Base-by-base conservation (phyloP, 164 flowering plant genomes). In the Magnolia officinalis region DNA sequence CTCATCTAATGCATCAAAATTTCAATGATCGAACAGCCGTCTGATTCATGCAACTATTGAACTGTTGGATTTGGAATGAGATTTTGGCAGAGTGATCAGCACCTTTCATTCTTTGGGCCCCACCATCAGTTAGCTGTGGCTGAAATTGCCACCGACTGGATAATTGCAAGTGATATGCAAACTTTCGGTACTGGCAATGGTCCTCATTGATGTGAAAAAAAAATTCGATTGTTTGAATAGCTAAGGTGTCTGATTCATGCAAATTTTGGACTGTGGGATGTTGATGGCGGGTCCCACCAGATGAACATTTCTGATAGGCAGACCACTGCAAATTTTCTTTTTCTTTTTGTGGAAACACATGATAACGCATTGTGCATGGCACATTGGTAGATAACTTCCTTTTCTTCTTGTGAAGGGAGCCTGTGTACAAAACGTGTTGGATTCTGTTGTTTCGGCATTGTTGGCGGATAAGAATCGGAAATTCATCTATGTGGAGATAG, bases 371-470 rank as follows among this genome's bases (percentile, higher is more conserved):
- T 55, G 13, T 8, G 61, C 18, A 16, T 8, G 18, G 4, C 19
- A 55, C 61, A 16, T 55, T 55, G 61, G 61, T 55, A 11, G 6
- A 18, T 20, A 4, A 71, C 63, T 64, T 65, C 37, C 24, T 45
- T 50, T n/a, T 37, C 45, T 37, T 37, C 45, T 37, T 73, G 19
- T 73, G 65, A 67, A 87, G 90, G 85, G 70, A 8, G 90, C 95
- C 10, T 94, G 95, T 80, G 97, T 92, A 72, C 93, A 91, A 71
- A 92, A 92, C 77, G 94, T 94, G 58, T 73, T 94, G 89, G 98
- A 94, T 85, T 92, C 98, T n/a, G 4, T 89, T 16, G 74, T 91
- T 37, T 83, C 87, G 8, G 97, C 97, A 2, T 79, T 94, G 79
- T 66, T 92, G 83, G 95, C 92, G 58, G 95, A 93, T 82, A 86